Base-by-base conservation (phyloP, 768 basidiomycete species). In the Naganishia antarctica region DNA sequence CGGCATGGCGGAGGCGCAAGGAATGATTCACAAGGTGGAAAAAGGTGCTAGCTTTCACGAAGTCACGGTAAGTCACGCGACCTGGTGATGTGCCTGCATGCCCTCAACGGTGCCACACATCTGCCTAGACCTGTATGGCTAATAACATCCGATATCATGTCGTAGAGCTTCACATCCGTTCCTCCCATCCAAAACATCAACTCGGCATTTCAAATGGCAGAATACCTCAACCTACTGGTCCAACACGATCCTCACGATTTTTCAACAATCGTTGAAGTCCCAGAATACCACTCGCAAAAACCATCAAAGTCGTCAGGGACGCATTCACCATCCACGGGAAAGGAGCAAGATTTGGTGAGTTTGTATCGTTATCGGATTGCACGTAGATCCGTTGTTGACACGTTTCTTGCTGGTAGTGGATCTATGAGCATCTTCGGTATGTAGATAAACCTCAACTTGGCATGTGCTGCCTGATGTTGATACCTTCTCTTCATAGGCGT, bases 151-250 rank as follows among this genome's bases (percentile, higher is more conserved):
- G 21, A 25, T 57, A 5, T 21, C 18, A 18, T 29, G 5, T 15
- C 26, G 13, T 16, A 57, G 53, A 21, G n/a, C 37, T 21, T 57
- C 37, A 29, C 34, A 6, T n/a, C 32, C 23, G 34, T 49, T 21
- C 66, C 66, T 29, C 50, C 61, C 5, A 50, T 67, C 26, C 51
- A 63, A 21, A 48, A n/a, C 23, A 37, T 67, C 60, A 43, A 63
- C 34, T 63, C 61, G 26, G 50, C 66, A 4, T 67, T 67, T 34
- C 66, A 67, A 37, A 63, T 67, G 61, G 46, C 61, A 71, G 94
- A 98, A 73, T 94, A 91, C 78, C 89, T 98, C 47, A 87, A 91
- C 0, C 81, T 90, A 31, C 84, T 94, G 68, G 89, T 94, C 64
- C 85, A 88, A 16, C 81, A 84, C 28, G 86, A 97, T 78, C 87